phyloP scores from a whole-genome alignment of 352 stramenopile genomes.

The Globisporangium megalacanthum region DNA sequence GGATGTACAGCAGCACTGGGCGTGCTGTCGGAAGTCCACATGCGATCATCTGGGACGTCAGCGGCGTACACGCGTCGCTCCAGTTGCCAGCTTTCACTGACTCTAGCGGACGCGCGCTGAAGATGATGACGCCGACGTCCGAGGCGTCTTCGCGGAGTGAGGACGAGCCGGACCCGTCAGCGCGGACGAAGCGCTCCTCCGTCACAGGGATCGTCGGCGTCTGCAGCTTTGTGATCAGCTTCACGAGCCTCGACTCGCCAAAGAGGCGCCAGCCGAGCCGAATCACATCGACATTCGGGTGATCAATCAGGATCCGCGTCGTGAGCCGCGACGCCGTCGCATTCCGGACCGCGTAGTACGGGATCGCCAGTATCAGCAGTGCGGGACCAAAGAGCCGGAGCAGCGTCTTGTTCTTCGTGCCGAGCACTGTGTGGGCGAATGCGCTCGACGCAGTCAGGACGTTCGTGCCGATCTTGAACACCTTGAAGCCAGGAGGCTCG shows the following conservation, averaged over 20 bases:
- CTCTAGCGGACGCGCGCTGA: slow-evolving; percentile 56
- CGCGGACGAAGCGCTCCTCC: slow-evolving; percentile 55
- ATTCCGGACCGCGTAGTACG: slow-evolving; percentile 81
- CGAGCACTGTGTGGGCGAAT: slow-evolving; percentile 71
- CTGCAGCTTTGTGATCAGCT: slow-evolving; percentile 56
- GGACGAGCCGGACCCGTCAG: slow-evolving; percentile 29
- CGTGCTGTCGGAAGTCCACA: slow-evolving; percentile 61
- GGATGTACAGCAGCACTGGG: slow-evolving; percentile 82
- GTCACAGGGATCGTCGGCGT: slow-evolving; percentile 60
- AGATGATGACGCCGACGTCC: slow-evolving; percentile 72
- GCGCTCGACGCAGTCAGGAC: slow-evolving; percentile 72
- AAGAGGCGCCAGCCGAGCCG: slow-evolving; percentile 81
- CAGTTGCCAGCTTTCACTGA: slow-evolving; percentile 68
- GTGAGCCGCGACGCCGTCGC: slow-evolving; percentile 65
- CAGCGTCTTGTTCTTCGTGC: slow-evolving; percentile 55
- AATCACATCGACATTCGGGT: slow-evolving; percentile 80
- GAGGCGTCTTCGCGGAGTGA: slow-evolving; percentile 29
- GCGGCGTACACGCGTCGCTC: slow-evolving; percentile 38
- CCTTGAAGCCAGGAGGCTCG: slow-evolving; percentile 70
- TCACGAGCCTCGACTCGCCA: slow-evolving; percentile 72
- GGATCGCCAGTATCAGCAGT: slow-evolving; percentile 63
- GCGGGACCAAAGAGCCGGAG: slow-evolving; percentile 48
- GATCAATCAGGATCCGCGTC: slow-evolving; percentile 75
- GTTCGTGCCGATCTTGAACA: slow-evolving; percentile 81
- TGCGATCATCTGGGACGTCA: slow-evolving; percentile 61